These are phyloP conservation scores for Boletus mariae DNA, from an alignment of 1,284 basidiomycete species.

Conservation along the genomic window DNA sequence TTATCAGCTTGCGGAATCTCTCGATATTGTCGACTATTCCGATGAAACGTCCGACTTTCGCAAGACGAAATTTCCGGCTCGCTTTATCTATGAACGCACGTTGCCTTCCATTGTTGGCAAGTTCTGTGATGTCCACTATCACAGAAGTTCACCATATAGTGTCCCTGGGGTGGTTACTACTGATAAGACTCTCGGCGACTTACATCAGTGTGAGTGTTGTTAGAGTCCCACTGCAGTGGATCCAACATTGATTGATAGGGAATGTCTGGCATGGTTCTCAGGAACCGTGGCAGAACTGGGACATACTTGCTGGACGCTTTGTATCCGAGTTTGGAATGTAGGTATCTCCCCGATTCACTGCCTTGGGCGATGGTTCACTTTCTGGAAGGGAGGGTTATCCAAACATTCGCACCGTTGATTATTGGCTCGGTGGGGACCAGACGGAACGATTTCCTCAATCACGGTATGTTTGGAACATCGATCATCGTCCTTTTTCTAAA, in stretches of 20 bases:
- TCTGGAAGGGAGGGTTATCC: conserved; percentile 73
- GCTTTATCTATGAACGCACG: conserved; percentile 82
- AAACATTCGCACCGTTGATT: conserved; percentile 77
- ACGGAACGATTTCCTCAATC: conserved; percentile 83
- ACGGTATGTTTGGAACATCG: conserved; percentile 46
- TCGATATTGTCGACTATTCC: conserved; percentile 75
- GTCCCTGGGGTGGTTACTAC: conserved; percentile 71
- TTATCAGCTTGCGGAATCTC: conserved; percentile 77
- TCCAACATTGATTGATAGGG: conserved; percentile 42
- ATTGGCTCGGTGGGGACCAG: conserved; percentile 73
- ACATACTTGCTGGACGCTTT: conserved; percentile 79
- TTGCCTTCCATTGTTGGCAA: conserved; percentile 70
- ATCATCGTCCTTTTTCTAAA: conserved; percentile 8
- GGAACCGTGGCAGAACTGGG: conserved; percentile 89
- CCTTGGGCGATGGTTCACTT: conserved; percentile 2
- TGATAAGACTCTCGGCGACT: conserved; percentile 76
- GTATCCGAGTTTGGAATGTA: conserved; percentile 89
- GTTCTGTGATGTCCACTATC: conserved; percentile 71
- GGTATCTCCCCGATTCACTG: conserved; percentile 23
- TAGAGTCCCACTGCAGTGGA: neutral
- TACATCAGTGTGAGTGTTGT: conserved; percentile 71
- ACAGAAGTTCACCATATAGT: conserved; percentile 83
- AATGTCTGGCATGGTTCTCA: conserved; percentile 90
- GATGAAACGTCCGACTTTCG: conserved; percentile 81
- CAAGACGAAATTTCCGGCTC: conserved; percentile 80